These are phyloP conservation scores for Yamadazyma friedrichii DNA, from an alignment of 1,139 yeast species.

Conservation along the genomic window DNA sequence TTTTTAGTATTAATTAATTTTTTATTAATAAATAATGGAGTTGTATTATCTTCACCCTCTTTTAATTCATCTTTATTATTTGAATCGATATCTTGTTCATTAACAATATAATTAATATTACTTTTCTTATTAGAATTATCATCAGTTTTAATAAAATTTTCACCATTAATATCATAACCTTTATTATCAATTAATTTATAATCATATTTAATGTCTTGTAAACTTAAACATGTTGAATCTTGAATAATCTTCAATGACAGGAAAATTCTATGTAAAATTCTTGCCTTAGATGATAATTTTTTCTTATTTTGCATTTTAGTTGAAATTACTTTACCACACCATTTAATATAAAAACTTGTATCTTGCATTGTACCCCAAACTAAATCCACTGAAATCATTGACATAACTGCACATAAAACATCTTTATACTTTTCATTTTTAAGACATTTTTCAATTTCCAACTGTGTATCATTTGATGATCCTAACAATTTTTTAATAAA, in stretches of 20 bases:
- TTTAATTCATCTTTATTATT: constrained; percentile 4
- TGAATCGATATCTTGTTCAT: constrained; percentile 2
- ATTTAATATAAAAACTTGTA: constrained; percentile 69
- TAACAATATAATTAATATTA: constrained; percentile 14
- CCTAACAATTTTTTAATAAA: constrained; percentile 55
- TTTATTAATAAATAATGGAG: constrained; percentile 45
- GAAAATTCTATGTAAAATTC: constrained; percentile 73
- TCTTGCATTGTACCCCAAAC: constrained; percentile 93
- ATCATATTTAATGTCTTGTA: constrained; percentile 38
- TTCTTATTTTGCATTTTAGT: constrained; percentile 68
- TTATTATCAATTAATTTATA: constrained; percentile 28
- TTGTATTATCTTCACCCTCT: constrained; percentile 18
- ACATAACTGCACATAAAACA: constrained; percentile 76
- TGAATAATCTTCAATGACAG: constrained; percentile 74
- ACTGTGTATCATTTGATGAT: constrained; percentile 30
- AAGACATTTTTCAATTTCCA: constrained; percentile 51
- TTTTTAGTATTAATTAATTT: constrained; percentile 44
- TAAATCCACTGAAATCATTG: constrained; percentile 86
- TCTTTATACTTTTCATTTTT: constrained; percentile 76
- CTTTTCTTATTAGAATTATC: constrained; percentile 10
- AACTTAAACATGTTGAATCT: constrained; percentile 63
- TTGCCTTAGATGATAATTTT: constrained; percentile 71
- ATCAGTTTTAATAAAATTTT: constrained; percentile 37
- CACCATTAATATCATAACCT: constrained; percentile 43
- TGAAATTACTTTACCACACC: constrained; percentile 74